A percentile compares a stretch with the other conserved stretches of the same genome.
These are phyloP conservation scores for Martiniozyma asiatica DNA, from an alignment of 1,139 yeast species.

Conservation along the genomic window DNA sequence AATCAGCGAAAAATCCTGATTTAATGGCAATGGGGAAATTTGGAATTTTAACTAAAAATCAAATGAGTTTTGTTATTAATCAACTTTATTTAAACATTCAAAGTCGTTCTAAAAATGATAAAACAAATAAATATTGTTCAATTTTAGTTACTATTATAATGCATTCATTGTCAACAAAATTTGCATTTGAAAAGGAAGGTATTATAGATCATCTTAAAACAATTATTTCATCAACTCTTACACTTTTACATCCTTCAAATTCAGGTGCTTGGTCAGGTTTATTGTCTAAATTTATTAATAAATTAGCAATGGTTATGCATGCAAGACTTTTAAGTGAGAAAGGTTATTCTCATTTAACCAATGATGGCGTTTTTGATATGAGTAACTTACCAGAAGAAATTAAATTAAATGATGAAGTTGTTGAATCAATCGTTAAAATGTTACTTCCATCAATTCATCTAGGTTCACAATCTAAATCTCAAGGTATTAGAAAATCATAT, in stretches of 20 bases:
- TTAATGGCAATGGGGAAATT: constrained; percentile 27
- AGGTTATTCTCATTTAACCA: constrained; percentile 20
- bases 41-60: constrained; percentile 56
- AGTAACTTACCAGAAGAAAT: constrained; percentile 33
- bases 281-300: constrained; percentile 51
- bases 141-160: constrained; percentile 50
- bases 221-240: constrained; percentile 58
- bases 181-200: constrained; percentile 29
- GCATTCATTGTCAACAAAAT: constrained; percentile 48
- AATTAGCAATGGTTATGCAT: constrained; percentile 46
- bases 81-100: constrained; percentile 35
- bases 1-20: constrained; percentile 24
- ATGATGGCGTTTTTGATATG: constrained; percentile 27
- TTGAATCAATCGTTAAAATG: constrained; percentile 40
- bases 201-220: constrained; percentile 43
- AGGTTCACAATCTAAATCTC: constrained; percentile 72
- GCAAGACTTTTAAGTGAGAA: constrained; percentile 42
- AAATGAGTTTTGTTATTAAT: constrained; percentile 47
- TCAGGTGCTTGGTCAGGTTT: constrained; percentile 73
- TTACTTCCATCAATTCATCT: constrained; percentile 47
- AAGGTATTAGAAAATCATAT: constrained; percentile 46
- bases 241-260: constrained; percentile 88
- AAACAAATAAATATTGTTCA: constrained; percentile 19
- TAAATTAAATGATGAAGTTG: constrained; percentile 33
- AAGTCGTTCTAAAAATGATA: constrained; percentile 16